Percentiles rank a stretch among this genome's conserved stretches.
These are phyloP conservation scores for Candida pseudoglaebosa DNA, from an alignment of 805 yeast species.

Conservation along the genomic window DNA sequence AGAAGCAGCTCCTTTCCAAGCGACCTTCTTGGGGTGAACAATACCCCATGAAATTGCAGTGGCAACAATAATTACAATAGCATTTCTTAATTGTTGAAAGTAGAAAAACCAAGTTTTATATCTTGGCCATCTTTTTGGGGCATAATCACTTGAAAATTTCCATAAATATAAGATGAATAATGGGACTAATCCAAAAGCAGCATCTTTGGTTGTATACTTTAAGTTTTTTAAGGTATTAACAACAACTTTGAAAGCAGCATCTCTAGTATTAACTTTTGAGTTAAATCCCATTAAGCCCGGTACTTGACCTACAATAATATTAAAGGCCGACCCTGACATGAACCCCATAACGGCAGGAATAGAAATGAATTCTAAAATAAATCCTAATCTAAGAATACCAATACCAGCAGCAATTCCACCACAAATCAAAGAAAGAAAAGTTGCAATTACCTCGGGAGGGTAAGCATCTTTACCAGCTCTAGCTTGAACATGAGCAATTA, in stretches of 20 bases:
- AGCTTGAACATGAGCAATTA: conserved; percentile 57
- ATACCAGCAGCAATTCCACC: conserved; percentile 82
- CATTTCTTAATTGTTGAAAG: conserved; percentile 72
- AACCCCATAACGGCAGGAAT: conserved; percentile 91
- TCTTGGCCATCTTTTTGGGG: conserved; percentile 62
- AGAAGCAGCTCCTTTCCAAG: conserved; percentile 25
- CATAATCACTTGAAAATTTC: conserved; percentile 60
- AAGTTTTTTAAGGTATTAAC: conserved; percentile 70
- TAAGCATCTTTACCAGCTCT: conserved; percentile 39
- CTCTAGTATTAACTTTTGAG: conserved; percentile 66
- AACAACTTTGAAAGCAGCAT: conserved; percentile 63
- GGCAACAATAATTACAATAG: conserved; percentile 74
- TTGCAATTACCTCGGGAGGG: conserved; percentile 71
- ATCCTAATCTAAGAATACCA: conserved; percentile 81
- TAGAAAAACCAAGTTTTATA: conserved; percentile 60
- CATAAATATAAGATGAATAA: conserved; percentile 67
- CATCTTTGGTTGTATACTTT: conserved; percentile 66
- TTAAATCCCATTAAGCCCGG: conserved; percentile 80
- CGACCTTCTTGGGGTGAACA: conserved; percentile 44
- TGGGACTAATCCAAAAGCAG: conserved; percentile 83
- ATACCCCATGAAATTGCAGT: conserved; percentile 81
- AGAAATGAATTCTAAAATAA: conserved; percentile 83
- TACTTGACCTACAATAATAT: conserved; percentile 78
- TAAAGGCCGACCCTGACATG: conserved; percentile 92
- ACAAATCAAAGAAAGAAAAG: conserved; percentile 72